Evolutionary conservation across 1,284 basidiomycete species (phyloP), one percentile per base, ranked within the genome.

Genomic region (Tilletia caries): DNA sequence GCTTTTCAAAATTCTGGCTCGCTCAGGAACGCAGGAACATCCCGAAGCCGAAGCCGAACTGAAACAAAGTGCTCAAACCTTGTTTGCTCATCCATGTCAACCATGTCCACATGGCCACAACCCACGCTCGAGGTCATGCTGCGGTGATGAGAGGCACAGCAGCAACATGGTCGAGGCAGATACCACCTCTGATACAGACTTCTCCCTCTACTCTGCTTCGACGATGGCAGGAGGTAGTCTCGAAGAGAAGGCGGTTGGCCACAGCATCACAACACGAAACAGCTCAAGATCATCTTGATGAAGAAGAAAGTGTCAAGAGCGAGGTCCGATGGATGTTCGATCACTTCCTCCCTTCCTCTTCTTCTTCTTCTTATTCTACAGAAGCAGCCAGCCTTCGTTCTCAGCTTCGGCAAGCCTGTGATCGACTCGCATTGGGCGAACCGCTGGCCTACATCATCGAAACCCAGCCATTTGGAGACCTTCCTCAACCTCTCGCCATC

Each of bases 291-390:
- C n/a, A n/a, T n/a, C n/a, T n/a, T 41, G 37, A 54, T 54, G 52
- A 54, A 13, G 12, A 15, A 27, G 23, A 54, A 32, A n/a, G 58
- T 13, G 32, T 62, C 32, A 37, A 62, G 58, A 37, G 34, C 58
- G 58, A 62, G 33, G 58, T 62, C 10, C 58, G 58, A 33, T 62
- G 58, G 58, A 29, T 29, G 34, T 62, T 62, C 58, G 18, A 62
- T 3, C 58, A 62, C 15, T 34, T 62, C 58, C 32, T 50, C 15
- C 37, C 37, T 41, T 1, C 1, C 15, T 41, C 37, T 41, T 1
- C 37, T 2, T 41, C 37, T 1, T 41, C 37, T 41, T 41, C 37
- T 41, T 15, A 6, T 41, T 15, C 37, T 41, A 41, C 15, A 41
- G 37, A 41, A n/a, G n/a, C 48, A 50, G 8, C 2, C 48, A 50